These are phyloP conservation scores for Kandelia obovata DNA, from an alignment of 345 rosid genomes.

Conservation along the genomic window DNA sequence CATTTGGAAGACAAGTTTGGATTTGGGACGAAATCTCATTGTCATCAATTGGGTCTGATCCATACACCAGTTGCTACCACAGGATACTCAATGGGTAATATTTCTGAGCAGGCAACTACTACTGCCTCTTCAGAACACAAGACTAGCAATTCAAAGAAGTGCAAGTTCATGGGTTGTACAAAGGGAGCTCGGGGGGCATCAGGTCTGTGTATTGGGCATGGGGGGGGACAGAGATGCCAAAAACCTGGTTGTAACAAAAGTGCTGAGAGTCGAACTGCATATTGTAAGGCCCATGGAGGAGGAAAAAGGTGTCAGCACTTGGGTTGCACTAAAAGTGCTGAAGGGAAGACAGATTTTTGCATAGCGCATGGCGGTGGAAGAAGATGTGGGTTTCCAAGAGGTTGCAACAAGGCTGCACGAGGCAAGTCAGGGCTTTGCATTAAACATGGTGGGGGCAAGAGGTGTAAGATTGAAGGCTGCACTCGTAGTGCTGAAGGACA, in stretches of 20 bases:
- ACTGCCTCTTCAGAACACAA: constrained; percentile 50
- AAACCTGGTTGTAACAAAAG: constrained; percentile 85
- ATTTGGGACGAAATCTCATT: constrained; percentile 33
- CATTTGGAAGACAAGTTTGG: constrained; percentile 44
- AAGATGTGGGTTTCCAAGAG: constrained; percentile 63
- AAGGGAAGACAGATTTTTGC: constrained; percentile 85
- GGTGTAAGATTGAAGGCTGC: constrained; percentile 79
- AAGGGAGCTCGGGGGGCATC: constrained; percentile 95
- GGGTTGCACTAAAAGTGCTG: constrained; percentile 96
- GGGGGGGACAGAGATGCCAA: constrained; percentile 95
- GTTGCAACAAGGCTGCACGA: constrained; percentile 85
- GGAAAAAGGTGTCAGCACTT: constrained; percentile 87
- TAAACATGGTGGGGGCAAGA: constrained; percentile 91
- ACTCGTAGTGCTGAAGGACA: constrained; percentile 94
- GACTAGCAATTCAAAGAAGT: constrained; percentile 53
- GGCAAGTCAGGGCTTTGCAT: constrained; percentile 96
- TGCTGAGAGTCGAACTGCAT: constrained; percentile 91
- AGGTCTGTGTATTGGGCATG: constrained; percentile 92
- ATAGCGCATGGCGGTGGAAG: constrained; percentile 96
- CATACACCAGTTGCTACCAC: constrained; percentile 49
- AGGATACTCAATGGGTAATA: constrained; percentile 47
- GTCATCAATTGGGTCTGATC: constrained; percentile 41
- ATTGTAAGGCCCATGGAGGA: constrained; percentile 93
- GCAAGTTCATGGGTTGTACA: constrained; percentile 67
- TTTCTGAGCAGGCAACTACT: constrained; percentile 55